Conservation (phyloP, 306 rosid genomes). For the Vigna unguiculata region DNA sequence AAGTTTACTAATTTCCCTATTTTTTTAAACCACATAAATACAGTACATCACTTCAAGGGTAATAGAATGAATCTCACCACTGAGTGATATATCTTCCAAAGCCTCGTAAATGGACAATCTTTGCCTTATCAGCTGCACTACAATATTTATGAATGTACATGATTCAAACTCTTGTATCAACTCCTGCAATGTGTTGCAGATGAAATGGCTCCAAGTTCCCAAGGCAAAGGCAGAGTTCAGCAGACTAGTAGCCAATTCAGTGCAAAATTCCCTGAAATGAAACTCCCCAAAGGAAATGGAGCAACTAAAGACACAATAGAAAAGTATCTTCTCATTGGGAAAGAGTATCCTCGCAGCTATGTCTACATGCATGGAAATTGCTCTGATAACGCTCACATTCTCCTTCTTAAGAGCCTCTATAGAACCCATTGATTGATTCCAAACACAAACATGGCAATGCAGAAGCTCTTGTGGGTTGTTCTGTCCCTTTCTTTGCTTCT, state of each 20-base stretch:
- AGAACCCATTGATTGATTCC: no score
- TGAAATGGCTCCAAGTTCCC: slow-evolving; percentile 24
- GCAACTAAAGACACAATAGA: slow-evolving; percentile 61
- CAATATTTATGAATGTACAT: neutral
- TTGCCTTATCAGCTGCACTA: neutral
- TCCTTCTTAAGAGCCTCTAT: neutral
- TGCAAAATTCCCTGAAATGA: slow-evolving; percentile 68
- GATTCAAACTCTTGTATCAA: slow-evolving; percentile 43
- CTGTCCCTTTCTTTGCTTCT: no score
- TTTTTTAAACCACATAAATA: no score
- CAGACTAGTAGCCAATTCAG: slow-evolving; percentile 56
- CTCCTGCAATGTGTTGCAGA: slow-evolving; percentile 54
- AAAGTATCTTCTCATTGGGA: slow-evolving; percentile 71
- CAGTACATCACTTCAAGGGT: no score
- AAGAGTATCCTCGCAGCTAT: slow-evolving; percentile 64
- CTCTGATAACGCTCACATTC: neutral
- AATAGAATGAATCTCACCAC: no score
- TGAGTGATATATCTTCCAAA: no score
- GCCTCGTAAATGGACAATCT: no score
- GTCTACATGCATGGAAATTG: neutral
- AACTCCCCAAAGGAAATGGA: slow-evolving; percentile 56
- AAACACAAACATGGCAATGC: no score
- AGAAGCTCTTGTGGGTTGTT: no score
- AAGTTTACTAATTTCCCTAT: no score
- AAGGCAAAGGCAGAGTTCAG: neutral